A percentile compares a stretch with the other conserved stretches of the same genome.
Evolutionary conservation across 2,329 filamentous ascomycete genomes (phyloP).

Genomic region (Colletotrichum sojae): DNA sequence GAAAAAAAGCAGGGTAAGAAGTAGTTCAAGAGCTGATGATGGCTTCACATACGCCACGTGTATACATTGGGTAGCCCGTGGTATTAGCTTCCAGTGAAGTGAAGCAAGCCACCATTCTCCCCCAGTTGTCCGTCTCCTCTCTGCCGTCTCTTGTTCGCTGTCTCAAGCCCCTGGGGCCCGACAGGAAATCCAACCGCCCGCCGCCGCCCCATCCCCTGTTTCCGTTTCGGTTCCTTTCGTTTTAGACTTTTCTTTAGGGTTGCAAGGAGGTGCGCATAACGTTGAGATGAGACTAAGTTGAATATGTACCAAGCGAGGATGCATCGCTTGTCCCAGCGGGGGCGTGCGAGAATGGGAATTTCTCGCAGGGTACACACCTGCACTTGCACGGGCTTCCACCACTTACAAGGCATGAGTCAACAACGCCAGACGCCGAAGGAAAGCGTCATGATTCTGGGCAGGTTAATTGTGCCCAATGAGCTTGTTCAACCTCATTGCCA

Average conservation of each 20-base stretch:
- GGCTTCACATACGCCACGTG: no score
- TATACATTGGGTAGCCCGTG: no score
- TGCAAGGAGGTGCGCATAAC: conserved; percentile 28
- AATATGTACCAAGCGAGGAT: conserved; percentile 25
- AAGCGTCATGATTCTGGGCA: no score
- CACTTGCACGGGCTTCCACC: no score
- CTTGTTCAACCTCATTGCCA: no score
- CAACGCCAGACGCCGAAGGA: no score
- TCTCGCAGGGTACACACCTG: background rate
- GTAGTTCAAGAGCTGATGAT: no score
- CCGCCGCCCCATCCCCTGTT: background rate
- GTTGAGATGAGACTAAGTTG: conserved; percentile 24
- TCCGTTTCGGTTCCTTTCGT: conserved; percentile 38
- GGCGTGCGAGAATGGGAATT: conserved; percentile 6
- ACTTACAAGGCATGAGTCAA: no score
- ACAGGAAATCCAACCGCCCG: no score
- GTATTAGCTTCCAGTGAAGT: background rate
- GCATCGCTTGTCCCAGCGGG: background rate
- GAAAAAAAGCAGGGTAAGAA: background rate
- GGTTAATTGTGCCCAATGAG: no score
- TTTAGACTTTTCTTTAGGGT: conserved; percentile 35
- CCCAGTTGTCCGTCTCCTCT: background rate
- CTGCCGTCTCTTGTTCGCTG: background rate
- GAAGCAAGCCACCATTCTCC: background rate
- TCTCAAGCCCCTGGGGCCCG: no score